Percentiles rank a stretch among this genome's conserved stretches.
These are phyloP conservation scores for Colletotrichum plurivorum DNA, from an alignment of 2,329 filamentous ascomycete species.

Conservation along the genomic window DNA sequence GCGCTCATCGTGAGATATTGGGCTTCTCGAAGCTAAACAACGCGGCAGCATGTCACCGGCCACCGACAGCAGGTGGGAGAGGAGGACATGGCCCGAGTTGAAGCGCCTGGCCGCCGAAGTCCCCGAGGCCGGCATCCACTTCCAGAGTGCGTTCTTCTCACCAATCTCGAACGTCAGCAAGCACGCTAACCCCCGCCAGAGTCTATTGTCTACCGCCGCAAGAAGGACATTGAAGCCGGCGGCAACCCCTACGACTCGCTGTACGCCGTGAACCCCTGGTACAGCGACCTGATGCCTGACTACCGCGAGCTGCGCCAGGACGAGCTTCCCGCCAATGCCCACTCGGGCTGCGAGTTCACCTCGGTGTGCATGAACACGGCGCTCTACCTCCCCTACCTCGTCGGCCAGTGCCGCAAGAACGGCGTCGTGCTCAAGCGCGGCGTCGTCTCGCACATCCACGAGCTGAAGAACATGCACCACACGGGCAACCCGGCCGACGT, in stretches of 20 bases:
- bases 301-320: conserved; percentile 72
- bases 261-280: conserved; percentile 79
- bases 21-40: not conserved
- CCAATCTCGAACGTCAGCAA: conserved; percentile 56
- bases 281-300: conserved; percentile 78
- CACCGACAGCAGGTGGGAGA: conserved; percentile 64
- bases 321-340: conserved; percentile 72
- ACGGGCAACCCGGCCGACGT: conserved; percentile 71
- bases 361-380: conserved; percentile 83
- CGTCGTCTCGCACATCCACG: conserved; percentile 69
- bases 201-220: conserved; percentile 61
- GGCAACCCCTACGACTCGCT: conserved; percentile 79
- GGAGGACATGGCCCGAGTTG: conserved; percentile 70
- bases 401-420: conserved; percentile 74
- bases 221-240: conserved; percentile 70
- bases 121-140: conserved; percentile 81
- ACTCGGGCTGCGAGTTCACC: conserved; percentile 70
- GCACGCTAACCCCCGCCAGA: conserved; percentile 53
- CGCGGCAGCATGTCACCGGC: conserved; percentile 51
- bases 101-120: conserved; percentile 69
- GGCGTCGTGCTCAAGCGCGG: conserved; percentile 70
- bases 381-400: conserved; percentile 79
- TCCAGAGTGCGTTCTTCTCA: conserved; percentile 65
- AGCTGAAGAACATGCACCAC: conserved; percentile 72
- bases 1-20: no score